Evolutionary conservation across 2,329 filamentous ascomycete species (phyloP), one percentile per base, ranked within the genome.

Genomic region (Domatiomyces catenatus): DNA sequence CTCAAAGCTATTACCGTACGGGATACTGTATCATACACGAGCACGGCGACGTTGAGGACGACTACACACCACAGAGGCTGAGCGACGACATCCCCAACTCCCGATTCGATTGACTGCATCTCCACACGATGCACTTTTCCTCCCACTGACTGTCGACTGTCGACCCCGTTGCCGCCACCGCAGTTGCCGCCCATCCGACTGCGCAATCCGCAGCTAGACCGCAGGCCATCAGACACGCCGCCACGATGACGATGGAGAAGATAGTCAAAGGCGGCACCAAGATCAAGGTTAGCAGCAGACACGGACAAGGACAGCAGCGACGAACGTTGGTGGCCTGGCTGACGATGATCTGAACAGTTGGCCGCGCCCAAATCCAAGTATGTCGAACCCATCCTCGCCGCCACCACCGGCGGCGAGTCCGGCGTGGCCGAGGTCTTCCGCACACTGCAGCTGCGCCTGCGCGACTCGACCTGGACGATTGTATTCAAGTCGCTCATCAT

Each of bases 401-500:
- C 92, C 56, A 98, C 92, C 39, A 87, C 95, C 69, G 84, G 88
- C 19, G 92, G 89, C 60, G 92, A 98, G 69, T 85, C 86, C 49
- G 92, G 90, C 59, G 87, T 98, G 53, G 90, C 83, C 53, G 92
- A 98, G 71, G 86, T 98, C 63, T 96, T 98, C 67, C 83, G 92
- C 54, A 86, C 88, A 43, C 74, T 98, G 50, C 88, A 93, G 64
- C 80, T 87, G 65, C 81, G 92, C 48, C 70, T 98, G 58, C 83
- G 88, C 65, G 92, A 98, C 67, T 90, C 90, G 59, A 94, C 92
- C 74, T 98, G 92, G 92, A 98, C 92, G n/a, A 88, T 96, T 52
- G 90, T 94, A 57, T 94, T 95, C 81, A 98, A 98, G 73, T 83
- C 87, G 61, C 74, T 98, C 59, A 94, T 96, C 61, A 92, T 94